Evolutionary conservation across 306 rosid species (phyloP), one percentile per base, ranked within the genome.

Genomic region (Gynostemma pentaphyllum): DNA sequence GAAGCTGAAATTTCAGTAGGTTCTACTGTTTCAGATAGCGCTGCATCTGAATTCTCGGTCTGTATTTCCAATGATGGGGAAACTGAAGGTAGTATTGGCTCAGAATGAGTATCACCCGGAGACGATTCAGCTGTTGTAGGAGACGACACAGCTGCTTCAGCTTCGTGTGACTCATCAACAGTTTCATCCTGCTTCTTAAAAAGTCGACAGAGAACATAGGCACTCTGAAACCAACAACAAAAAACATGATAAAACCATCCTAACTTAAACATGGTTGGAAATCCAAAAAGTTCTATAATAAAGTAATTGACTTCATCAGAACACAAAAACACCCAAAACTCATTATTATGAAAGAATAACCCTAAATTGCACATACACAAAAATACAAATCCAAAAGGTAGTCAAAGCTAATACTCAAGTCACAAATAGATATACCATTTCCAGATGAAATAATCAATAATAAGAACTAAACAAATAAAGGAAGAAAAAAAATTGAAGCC

Each of bases 171-270:
- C 69, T 9, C 72, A 61, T 85, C 92, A 27, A 88, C 23, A 72
- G 69, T 91, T 65, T 80, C 95, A 16, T 92, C 95, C 0, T 86
- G 79, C 53, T 88, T 92, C 74, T 76, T 92, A 74, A 92, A 92
- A 28, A 92, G 80, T 0, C 98, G 96, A 64, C 95, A 88, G 32
- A 92, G 82, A 42, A 92, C 98, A 78, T 79, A 92, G 5, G 96
- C 48, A 74, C 64, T 88, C 98, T 92, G 94, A 39, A 69, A 32
- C 18, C 37, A 28, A 29, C 14, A 67, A 32, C 48, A 59, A 2
- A n/a, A 44, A 54, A 46, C 9, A 66, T 13, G 3, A 2, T 21
- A 37, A 24, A 45, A 29, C 30, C 27, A 37, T 26, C 8, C 21
- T 0, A 37, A 40, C 19, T 16, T 19, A 5, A 64, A 28, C 10